Percentiles rank a stretch among this genome's conserved stretches.
These are phyloP conservation scores for Xylaria flabelliformis DNA, from an alignment of 495 filamentous ascomycete species.

Conservation along the genomic window DNA sequence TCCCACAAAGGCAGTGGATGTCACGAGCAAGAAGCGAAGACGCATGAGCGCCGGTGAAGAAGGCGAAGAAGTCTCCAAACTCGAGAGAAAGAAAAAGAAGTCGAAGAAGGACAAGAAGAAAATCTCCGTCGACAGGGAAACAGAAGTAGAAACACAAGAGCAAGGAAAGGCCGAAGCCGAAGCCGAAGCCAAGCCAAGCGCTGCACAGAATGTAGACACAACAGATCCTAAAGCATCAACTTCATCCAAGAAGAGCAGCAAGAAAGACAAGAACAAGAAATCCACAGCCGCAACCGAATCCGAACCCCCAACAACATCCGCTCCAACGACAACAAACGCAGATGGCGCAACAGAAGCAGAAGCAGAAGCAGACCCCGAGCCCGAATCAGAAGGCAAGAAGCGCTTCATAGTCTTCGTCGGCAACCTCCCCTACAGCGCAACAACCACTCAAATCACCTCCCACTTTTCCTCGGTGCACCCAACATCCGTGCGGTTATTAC, in stretches of 20 bases:
- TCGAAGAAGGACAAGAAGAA: conserved; percentile 34
- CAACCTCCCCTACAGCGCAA: conserved; percentile 89
- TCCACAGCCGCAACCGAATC: conserved; percentile 22
- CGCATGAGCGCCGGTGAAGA: conserved; percentile 19
- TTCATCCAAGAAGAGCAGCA: conserved; percentile 40
- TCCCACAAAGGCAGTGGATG: background rate
- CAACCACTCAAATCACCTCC: conserved; percentile 63
- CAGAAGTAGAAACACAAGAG: conserved; percentile 9
- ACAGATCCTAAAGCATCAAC: conserved; percentile 18
- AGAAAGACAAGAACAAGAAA: conserved; percentile 43
- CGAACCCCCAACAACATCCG: background rate
- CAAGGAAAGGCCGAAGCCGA: conserved; percentile 17
- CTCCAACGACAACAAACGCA: conserved; percentile 20
- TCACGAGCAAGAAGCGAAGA: conserved; percentile 31
- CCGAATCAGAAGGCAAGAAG: conserved; percentile 22
- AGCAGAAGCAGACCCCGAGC: conserved; percentile 22
- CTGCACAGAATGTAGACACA: conserved; percentile 9
- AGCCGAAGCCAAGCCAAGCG: conserved; percentile 1
- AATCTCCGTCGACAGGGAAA: too few relatives aligned
- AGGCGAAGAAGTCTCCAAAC: conserved; percentile 15
- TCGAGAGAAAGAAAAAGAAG: conserved; percentile 36
- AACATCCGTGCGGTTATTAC: conserved; percentile 74
- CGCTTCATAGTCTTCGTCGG: conserved; percentile 87
- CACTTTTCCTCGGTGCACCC: conserved; percentile 84
- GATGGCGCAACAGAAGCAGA: background rate